These are phyloP conservation scores for Aureobasidium sp. DNA, from an alignment of 2,329 filamentous ascomycete genomes.

Conservation along the genomic window DNA sequence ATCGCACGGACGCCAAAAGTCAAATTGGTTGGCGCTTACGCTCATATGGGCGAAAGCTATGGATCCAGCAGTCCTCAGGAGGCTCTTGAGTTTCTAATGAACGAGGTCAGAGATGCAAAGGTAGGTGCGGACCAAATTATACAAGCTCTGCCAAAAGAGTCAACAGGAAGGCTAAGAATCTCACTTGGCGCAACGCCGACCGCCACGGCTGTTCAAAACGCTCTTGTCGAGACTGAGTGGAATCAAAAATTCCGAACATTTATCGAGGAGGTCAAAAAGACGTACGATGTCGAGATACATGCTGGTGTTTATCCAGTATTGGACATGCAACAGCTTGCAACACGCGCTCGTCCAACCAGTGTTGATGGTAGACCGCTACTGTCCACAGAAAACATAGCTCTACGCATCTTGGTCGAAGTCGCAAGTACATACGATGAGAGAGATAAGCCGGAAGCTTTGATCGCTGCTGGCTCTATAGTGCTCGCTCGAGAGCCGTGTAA, in stretches of 20 bases:
- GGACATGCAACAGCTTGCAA: conserved; percentile 73
- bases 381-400: conserved; percentile 52
- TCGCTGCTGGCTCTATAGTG: conserved; percentile 63
- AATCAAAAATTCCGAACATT: conserved; percentile 27
- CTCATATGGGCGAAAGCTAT: conserved; percentile 69
- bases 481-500: conserved; percentile 67
- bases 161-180: conserved; percentile 41
- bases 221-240: conserved; percentile 38
- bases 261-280: conserved; percentile 31
- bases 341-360: conserved; percentile 50
- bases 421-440: conserved; percentile 59
- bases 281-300: conserved; percentile 57
- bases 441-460: conserved; percentile 56
- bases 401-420: conserved; percentile 66
- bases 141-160: conserved; percentile 23
- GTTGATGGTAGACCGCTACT: conserved; percentile 25
- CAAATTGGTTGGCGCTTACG: conserved; percentile 59
- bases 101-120: conserved; percentile 53
- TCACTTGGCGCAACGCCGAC: conserved; percentile 75
- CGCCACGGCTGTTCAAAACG: conserved; percentile 58
- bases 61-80: conserved; percentile 46
- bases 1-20: conserved; percentile 39
- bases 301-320: conserved; percentile 70
- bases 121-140: conserved; percentile 35
- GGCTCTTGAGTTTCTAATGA: conserved; percentile 52